Conservation (phyloP, 176 grass and related monocot species). For the Triticum urartu region DNA sequence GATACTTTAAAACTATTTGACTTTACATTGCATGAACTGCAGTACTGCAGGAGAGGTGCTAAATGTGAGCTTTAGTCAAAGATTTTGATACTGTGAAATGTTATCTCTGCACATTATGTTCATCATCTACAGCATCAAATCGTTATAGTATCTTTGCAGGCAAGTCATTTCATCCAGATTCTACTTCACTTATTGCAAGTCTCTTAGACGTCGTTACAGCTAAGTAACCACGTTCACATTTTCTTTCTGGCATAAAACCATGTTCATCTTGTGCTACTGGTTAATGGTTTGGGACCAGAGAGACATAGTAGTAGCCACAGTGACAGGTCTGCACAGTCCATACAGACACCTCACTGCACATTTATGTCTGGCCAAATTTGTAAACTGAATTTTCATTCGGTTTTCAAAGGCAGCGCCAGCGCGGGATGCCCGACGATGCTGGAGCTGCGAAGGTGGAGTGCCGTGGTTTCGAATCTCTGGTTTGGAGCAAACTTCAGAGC, state of each 20-base stretch:
- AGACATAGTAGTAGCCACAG: not conserved
- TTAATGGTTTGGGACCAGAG: not conserved
- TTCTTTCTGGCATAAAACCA: not conserved
- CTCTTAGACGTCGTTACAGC: not conserved
- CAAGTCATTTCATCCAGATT: not conserved
- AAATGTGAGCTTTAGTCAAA: constrained; percentile 15
- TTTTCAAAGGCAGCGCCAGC: not conserved
- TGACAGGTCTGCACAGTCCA: not conserved
- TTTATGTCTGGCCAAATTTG: not conserved
- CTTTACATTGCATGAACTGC: not conserved
- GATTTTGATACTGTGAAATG: not conserved
- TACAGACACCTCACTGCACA: not conserved
- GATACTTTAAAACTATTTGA: constrained; percentile 41
- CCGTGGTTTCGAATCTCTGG: not conserved
- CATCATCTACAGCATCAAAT: not conserved
- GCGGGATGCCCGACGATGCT: not conserved
- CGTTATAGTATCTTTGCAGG: not conserved
- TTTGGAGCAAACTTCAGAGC: constrained; percentile 1
- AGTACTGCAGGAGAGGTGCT: not conserved
- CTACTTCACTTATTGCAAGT: not conserved
- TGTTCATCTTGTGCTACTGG: not conserved
- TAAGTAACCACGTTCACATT: not conserved
- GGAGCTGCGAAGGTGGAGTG: not conserved
- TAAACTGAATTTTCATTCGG: not conserved
- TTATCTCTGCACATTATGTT: not conserved